phyloP scores from a whole-genome alignment of 257 asterid genomes.

The Gentiana straminea region DNA sequence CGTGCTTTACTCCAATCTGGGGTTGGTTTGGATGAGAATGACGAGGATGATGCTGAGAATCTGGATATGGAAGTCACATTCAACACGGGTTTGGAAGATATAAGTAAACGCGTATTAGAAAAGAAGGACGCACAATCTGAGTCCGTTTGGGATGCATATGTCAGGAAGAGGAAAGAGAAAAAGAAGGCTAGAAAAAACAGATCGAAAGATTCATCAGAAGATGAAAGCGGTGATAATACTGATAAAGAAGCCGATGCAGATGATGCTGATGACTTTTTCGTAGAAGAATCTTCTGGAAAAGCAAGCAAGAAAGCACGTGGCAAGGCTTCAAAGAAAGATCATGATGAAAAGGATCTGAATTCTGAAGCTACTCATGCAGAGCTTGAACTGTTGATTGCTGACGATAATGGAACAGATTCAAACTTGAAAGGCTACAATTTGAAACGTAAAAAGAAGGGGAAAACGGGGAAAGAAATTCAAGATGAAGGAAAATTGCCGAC shows the following conservation, averaged over 20 bases:
- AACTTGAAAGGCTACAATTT: slow-evolving; percentile 69
- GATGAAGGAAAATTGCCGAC: slow-evolving; percentile 65
- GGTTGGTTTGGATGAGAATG: slow-evolving; percentile 51
- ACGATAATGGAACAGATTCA: slow-evolving; percentile 45
- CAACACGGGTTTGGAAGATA: slow-evolving; percentile 70
- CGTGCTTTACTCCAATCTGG: slow-evolving; percentile 61
- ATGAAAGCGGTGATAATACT: slow-evolving; percentile 43
- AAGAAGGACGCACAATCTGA: slow-evolving; percentile 80
- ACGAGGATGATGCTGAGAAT: slow-evolving; percentile 38
- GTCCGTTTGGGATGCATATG: slow-evolving; percentile 76
- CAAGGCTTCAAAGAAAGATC: slow-evolving; percentile 19
- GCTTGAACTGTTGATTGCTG: slow-evolving; percentile 81
- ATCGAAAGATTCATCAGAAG: slow-evolving; percentile 62
- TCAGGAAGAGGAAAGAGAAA: slow-evolving; percentile 62
- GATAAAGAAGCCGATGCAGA: slow-evolving; percentile 36
- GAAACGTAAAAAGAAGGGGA: slow-evolving; percentile 66
- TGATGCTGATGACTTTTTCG: slow-evolving; percentile 66
- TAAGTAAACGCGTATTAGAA: slow-evolving; percentile 72
- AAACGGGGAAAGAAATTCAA: slow-evolving; percentile 38
- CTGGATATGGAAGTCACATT: slow-evolving; percentile 91
- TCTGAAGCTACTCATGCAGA: slow-evolving; percentile 73
- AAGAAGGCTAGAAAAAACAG: slow-evolving; percentile 49
- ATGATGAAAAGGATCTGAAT: slow-evolving; percentile 30
- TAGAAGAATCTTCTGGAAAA: slow-evolving; percentile 40
- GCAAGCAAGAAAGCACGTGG: slow-evolving; percentile 19